phyloP scores from a whole-genome alignment of 108 stramenopile species.

The Schizochytrium sp. region DNA sequence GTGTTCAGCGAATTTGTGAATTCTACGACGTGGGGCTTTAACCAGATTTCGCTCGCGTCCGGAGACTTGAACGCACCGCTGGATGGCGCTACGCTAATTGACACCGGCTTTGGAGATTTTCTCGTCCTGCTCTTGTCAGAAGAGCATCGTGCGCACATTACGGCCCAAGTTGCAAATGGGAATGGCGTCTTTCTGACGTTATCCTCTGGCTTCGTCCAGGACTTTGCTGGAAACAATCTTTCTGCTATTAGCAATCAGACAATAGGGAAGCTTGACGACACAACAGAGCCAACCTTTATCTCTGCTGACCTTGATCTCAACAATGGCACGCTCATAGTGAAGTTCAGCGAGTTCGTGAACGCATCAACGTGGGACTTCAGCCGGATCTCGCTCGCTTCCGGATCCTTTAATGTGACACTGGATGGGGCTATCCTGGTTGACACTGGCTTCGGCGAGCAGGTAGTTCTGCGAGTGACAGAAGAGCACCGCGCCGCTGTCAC shows the following conservation, averaged over 20 bases:
- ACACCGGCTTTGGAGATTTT: background rate
- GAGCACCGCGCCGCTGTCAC: no score
- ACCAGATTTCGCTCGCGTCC: background rate
- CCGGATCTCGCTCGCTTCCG: background rate
- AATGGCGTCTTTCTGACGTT: background rate
- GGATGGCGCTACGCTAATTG: background rate
- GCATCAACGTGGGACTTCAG: background rate
- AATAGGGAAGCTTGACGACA: background rate
- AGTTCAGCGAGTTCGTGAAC: background rate
- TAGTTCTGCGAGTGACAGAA: no score
- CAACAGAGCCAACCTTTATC: background rate
- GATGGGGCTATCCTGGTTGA: no score
- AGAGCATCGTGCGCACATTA: background rate
- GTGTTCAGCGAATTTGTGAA: background rate
- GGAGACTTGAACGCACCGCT: background rate
- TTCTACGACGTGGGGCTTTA: background rate
- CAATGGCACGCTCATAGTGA: background rate
- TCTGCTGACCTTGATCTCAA: background rate
- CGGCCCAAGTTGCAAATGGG: background rate
- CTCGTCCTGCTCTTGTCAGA: background rate
- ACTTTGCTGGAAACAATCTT: background rate
- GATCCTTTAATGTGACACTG: background rate
- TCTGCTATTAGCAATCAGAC: background rate
- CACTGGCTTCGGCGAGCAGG: no score
- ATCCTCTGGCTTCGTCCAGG: background rate